phyloP scores from a whole-genome alignment of 2,329 filamentous ascomycete genomes.

The Fusarium xyrophilum region DNA sequence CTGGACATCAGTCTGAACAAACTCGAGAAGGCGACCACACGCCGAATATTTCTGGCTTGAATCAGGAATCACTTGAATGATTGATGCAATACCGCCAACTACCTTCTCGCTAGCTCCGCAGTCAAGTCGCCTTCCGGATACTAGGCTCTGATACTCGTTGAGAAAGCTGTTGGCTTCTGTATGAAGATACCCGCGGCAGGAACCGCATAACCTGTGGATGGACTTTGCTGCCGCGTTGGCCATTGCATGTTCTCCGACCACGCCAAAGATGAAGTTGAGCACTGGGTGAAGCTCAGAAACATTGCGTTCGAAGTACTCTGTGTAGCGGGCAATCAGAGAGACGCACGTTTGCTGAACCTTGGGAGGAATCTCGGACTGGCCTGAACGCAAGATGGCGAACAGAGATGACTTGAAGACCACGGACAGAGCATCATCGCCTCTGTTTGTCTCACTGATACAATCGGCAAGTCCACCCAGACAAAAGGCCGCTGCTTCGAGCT shows the following conservation, averaged over 20 bases:
- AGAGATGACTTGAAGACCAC: conserved; percentile 68
- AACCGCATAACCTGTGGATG: conserved; percentile 76
- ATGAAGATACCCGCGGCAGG: conserved; percentile 73
- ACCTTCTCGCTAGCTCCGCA: conserved; percentile 75
- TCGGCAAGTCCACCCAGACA: conserved; percentile 73
- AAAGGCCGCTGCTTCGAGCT: conserved; percentile 67
- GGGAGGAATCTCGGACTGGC: conserved; percentile 61
- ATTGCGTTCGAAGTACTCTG: conserved; percentile 77
- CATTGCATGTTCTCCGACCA: conserved; percentile 67
- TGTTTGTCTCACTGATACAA: conserved; percentile 64
- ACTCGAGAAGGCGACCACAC: conserved; percentile 44
- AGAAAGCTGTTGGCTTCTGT: conserved; percentile 73
- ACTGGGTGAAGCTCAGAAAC: conserved; percentile 71
- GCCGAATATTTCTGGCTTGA: conserved; percentile 64
- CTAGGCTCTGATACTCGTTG: conserved; percentile 71
- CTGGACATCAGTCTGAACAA: conserved; percentile 65
- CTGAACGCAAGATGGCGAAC: conserved; percentile 60
- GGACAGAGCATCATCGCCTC: conserved; percentile 64
- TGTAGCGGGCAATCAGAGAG: conserved; percentile 73
- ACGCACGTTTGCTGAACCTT: conserved; percentile 73
- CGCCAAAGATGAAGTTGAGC: conserved; percentile 76
- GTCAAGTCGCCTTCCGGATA: conserved; percentile 63
- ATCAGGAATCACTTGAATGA: conserved; percentile 74
- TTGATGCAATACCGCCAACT: conserved; percentile 74
- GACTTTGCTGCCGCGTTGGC: conserved; percentile 75